A percentile compares a stretch with the other conserved stretches of the same genome.
Conservation (phyloP, 2,329 filamentous ascomycete species). For the Pezicula neosporulosa region DNA sequence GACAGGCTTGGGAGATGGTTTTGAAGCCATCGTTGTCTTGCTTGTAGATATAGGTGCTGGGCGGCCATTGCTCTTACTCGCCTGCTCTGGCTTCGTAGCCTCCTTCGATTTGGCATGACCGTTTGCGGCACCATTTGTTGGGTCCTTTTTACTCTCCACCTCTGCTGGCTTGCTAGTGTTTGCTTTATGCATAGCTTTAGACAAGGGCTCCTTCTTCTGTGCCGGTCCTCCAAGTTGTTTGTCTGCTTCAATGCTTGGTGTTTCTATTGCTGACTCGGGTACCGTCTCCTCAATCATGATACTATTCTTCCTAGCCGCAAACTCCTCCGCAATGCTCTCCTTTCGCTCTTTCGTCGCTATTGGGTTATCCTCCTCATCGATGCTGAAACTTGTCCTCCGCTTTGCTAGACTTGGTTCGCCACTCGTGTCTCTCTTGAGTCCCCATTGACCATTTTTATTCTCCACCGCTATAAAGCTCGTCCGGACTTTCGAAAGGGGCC, state of each 20-base stretch:
- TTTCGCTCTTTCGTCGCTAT: slow-evolving; percentile 19
- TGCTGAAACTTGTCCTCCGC: slow-evolving; percentile 24
- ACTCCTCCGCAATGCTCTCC: slow-evolving; percentile 19
- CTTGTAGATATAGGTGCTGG: slow-evolving; percentile 21
- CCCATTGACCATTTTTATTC: slow-evolving; percentile 34
- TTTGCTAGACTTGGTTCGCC: slow-evolving; percentile 22
- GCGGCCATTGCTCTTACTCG: slow-evolving; percentile 11
- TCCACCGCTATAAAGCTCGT: slow-evolving; percentile 75
- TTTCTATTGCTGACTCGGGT: slow-evolving; percentile 24
- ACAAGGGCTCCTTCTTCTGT: slow-evolving; percentile 10
- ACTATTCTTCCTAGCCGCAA: slow-evolving; percentile 21
- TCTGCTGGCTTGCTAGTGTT: slow-evolving; percentile 6
- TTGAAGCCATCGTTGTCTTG: slow-evolving; percentile 17
- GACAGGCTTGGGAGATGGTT: slow-evolving; percentile 25
- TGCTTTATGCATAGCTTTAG: slow-evolving; percentile 9
- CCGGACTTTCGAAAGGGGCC: slow-evolving; percentile 71
- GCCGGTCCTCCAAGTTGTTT: slow-evolving; percentile 14
- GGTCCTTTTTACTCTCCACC: slow-evolving; percentile 12
- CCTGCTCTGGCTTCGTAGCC: slow-evolving; percentile 9
- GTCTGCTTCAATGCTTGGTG: slow-evolving; percentile 13
- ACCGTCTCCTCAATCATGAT: slow-evolving; percentile 21
- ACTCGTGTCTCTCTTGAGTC: slow-evolving; percentile 34
- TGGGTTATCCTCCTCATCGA: slow-evolving; percentile 21
- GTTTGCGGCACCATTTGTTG: slow-evolving; percentile 6
- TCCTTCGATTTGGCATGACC: slow-evolving; percentile 5